These are phyloP conservation scores for Rhizopus arrhizus DNA, from an alignment of 371 early-diverging fungal species.

Conservation along the genomic window DNA sequence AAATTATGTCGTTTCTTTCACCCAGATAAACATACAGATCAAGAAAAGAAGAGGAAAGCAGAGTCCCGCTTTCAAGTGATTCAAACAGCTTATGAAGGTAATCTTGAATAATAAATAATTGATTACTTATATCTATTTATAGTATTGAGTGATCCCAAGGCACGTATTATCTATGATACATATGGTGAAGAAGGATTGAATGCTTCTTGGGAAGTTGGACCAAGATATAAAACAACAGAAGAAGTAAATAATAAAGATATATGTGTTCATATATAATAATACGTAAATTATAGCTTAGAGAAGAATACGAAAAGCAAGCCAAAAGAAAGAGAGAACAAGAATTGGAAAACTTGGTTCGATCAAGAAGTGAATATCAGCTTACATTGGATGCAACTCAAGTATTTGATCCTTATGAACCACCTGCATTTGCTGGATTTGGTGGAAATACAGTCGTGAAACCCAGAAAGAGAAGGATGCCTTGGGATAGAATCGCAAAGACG, in stretches of 20 bases:
- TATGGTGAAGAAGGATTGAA: constrained; percentile 88
- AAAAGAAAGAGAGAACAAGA: constrained; percentile 72
- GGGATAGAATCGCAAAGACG: constrained; percentile 46
- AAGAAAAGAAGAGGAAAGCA: constrained; percentile 55
- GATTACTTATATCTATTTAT: not conserved
- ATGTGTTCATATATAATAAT: not conserved
- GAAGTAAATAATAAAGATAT: constrained; percentile 57
- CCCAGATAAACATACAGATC: constrained; percentile 80
- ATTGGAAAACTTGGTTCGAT: constrained; percentile 78
- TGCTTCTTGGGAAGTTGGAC: constrained; percentile 78
- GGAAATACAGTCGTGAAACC: constrained; percentile 13
- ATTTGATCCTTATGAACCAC: constrained; percentile 59
- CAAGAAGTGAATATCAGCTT: constrained; percentile 60
- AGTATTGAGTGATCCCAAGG: constrained; percentile 82
- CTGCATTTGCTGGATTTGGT: constrained; percentile 55
- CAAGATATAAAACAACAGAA: constrained; percentile 75
- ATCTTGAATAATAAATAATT: not conserved
- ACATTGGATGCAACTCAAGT: constrained; percentile 58
- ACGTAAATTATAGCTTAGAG: constrained; percentile 62
- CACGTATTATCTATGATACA: constrained; percentile 88
- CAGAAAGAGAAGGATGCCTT: constrained; percentile 23
- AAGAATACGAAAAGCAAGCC: constrained; percentile 81
- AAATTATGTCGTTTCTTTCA: constrained; percentile 84
- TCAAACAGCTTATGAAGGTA: constrained; percentile 89
- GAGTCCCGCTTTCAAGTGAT: constrained; percentile 81